These are phyloP conservation scores for Athelia sp. DNA, from an alignment of 1,284 basidiomycete genomes.

Conservation along the genomic window DNA sequence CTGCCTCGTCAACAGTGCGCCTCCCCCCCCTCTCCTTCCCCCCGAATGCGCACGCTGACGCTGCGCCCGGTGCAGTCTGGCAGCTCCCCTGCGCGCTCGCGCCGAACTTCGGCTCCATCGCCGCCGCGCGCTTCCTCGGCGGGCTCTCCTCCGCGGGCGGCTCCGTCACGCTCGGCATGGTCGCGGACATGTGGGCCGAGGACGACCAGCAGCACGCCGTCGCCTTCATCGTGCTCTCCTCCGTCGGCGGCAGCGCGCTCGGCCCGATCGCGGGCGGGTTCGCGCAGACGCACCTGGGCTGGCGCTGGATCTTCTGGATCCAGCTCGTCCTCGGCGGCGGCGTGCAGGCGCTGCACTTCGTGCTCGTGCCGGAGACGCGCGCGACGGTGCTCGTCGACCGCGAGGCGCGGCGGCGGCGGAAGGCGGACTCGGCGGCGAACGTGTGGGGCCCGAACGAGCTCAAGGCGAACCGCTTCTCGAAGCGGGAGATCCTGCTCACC, in stretches of 20 bases:
- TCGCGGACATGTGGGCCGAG: constrained; percentile 14
- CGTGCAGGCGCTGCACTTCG: constrained; percentile 11
- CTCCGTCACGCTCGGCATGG: constrained; percentile 15
- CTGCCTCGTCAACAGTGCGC: constrained; percentile 12
- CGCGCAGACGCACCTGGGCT: constrained; percentile 8
- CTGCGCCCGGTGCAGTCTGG: constrained; percentile 9
- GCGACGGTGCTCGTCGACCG: constrained; percentile 10
- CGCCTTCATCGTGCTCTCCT: constrained; percentile 14
- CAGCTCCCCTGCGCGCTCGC: constrained; percentile 15
- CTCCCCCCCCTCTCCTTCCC: neutral
- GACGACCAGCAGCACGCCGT: constrained; percentile 15
- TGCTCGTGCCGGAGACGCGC: constrained; percentile 11
- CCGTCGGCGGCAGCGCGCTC: constrained; percentile 12
- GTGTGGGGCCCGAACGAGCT: constrained; percentile 8
- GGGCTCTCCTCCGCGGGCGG: constrained; percentile 14
- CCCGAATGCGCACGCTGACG: neutral
- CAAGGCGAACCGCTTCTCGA: neutral
- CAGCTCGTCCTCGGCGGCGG: constrained; percentile 13
- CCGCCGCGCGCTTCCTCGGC: constrained; percentile 12
- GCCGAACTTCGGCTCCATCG: constrained; percentile 11
- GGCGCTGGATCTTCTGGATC: constrained; percentile 15
- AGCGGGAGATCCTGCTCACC: constrained; percentile 1
- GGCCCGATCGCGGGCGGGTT: constrained; percentile 14
- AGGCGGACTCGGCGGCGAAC: constrained; percentile 4
- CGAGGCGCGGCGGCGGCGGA: constrained; percentile 11